Base-by-base conservation (phyloP, 768 basidiomycete species). In the Naganishia antarctica region DNA sequence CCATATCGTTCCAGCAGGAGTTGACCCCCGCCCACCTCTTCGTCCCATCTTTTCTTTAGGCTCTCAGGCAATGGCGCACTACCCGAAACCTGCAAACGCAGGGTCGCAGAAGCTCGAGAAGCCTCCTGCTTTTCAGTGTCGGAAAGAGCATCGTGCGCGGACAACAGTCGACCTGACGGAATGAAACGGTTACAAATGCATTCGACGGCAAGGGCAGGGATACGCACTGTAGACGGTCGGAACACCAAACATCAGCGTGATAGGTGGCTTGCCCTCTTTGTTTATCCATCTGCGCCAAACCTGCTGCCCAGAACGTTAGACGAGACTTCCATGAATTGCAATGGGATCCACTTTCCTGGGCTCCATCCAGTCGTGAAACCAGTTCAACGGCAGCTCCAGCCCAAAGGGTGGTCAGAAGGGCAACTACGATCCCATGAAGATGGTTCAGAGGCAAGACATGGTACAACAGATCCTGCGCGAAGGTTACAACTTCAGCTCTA, bases 391-490 rank as follows among this genome's bases (percentile, higher is more conserved):
- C 71, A 0, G 74, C 74, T 8, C 74, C 74, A 34, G 69, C 70
- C 66, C 70, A 75, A 7, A 75, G 60, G 0, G 70, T 66, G 11
- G 73, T 72, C 15, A 72, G 66, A 12, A 75, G 67, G 6, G 70
- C 71, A 40, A 74, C 73, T 47, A 71, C 69, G 44, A 73, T 69
- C 5, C 74, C 74, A 63, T 73, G 73, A n/a, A 75, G 71, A 61
- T 73, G 72, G 43, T 73, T 70, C 28, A 73, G 63, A 3, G 72
- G 72, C 0, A 72, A 70, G 16, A 70, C 37, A 47, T 67, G 66
- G 15, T 70, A 60, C 3, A 69, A 59, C 43, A 65, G 29, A 49
- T 68, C 66, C 66, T 70, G 46, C 18, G 26, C 25, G 23, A 15
- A 37, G 18, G 18, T 44, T 18, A 21, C 43, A 44, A 21, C 11